Evolutionary conservation across 306 rosid genomes (phyloP).

Genomic region (Hippophae gyantsensis): DNA sequence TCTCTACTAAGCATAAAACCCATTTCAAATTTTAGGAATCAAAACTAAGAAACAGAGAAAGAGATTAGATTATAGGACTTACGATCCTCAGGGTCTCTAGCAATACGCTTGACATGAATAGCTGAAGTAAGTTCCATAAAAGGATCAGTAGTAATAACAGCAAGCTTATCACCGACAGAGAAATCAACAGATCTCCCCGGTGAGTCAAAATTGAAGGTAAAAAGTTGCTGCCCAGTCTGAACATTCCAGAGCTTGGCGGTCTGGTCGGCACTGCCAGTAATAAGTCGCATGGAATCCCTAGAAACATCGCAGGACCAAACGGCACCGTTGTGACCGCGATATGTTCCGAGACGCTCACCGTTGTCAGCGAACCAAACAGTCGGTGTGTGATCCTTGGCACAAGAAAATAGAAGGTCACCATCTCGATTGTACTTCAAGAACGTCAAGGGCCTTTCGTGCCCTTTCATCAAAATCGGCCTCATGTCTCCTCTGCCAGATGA

Average conservation of each 20-base stretch:
- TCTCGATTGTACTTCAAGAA: conserved; percentile 81
- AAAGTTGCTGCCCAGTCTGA: conserved; percentile 64
- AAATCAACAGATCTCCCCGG: conserved; percentile 72
- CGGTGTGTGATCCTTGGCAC: conserved; percentile 81
- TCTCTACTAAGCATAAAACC: neutral
- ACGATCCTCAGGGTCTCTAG: conserved; percentile 50
- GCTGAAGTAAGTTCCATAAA: conserved; percentile 73
- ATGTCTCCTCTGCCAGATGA: conserved; percentile 11
- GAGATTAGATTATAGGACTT: neutral
- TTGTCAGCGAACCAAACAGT: conserved; percentile 97
- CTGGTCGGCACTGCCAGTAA: conserved; percentile 86
- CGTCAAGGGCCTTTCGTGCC: conserved; percentile 92
- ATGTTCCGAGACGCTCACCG: conserved; percentile 87
- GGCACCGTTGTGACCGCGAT: conserved; percentile 87
- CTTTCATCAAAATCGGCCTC: conserved; percentile 98
- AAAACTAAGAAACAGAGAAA: neutral
- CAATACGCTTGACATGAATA: conserved; percentile 60
- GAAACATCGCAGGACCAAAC: conserved; percentile 97
- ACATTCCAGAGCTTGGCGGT: conserved; percentile 75
- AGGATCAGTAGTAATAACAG: conserved; percentile 61
- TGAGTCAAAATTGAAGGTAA: conserved; percentile 55
- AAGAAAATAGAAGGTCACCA: conserved; percentile 83
- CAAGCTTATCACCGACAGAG: conserved; percentile 54
- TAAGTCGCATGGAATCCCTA: conserved; percentile 54
- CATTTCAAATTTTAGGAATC: neutral